Evolutionary conservation across 2,329 filamentous ascomycete species (phyloP), one percentile per base, ranked within the genome.

Genomic region (Aureobasidium lini): DNA sequence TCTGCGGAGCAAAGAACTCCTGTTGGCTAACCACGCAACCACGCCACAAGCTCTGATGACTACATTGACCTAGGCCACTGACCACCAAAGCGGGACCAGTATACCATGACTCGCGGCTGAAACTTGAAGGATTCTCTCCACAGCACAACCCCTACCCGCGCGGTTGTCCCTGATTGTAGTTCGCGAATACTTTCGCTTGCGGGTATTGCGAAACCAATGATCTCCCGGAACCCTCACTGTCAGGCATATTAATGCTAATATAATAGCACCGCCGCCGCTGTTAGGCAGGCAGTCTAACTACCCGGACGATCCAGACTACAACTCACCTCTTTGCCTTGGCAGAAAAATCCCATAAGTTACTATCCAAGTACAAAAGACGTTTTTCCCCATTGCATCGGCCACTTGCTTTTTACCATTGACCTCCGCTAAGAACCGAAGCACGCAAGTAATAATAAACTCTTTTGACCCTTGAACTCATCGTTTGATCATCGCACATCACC

Each of bases 151-250:
- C 48, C 15, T 40, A 43, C 31, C 13, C 50, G 50, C 50, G 50
- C 39, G 39, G 40, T 16, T 44, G 40, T 4, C 11, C 50, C 11
- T 13, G 13, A 56, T 23, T 28, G 11, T 44, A 40, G 31, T 44
- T 44, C 13, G 39, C 7, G 9, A 2, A 43, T 16, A 15, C 42
- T 40, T 31, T 57, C 53, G 53, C 53, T 57, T 57, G 53, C 42
- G 13, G 53, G 32, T 47, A 57, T 57, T 47, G 53, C 53, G 53
- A 57, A 57, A 57, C 42, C 9, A 37, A 36, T 47, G 53, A 57
- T 46, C 53, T 36, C 10, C 52, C 10, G 32, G 31, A 39, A 31
- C 52, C 40, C n/a, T 36, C 31, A 18, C 40, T 44, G 52, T 44
- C 40, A 44, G 11, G 31, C 9, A 44, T 13, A 44, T 56, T 44